Percentiles rank a stretch among this genome's conserved stretches.
Evolutionary conservation across 306 rosid genomes (phyloP).

Genomic region (Quillaja saponaria): DNA sequence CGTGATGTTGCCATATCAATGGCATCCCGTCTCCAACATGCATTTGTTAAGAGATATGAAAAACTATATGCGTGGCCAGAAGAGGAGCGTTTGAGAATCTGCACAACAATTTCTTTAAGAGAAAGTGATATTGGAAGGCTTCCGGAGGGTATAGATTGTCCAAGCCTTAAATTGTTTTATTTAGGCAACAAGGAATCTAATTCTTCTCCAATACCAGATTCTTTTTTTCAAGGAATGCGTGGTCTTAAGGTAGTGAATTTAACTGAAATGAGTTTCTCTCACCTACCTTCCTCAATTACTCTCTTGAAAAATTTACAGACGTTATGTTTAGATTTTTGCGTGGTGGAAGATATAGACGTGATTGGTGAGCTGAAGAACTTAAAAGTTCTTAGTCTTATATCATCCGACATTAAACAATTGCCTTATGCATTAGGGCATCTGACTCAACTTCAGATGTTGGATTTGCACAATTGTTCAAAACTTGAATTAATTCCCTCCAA

Average conservation of each 20-base stretch:
- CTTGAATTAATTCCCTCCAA: conserved; percentile 31
- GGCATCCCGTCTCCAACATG: conserved; percentile 14
- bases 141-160: not conserved
- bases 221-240: conserved; percentile 2
- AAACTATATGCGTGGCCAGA: conserved; percentile 1
- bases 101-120: not conserved
- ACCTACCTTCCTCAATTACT: conserved; percentile 5
- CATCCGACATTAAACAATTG: too few relatives aligned
- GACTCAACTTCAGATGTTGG: conserved; percentile 23
- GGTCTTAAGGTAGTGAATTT: too few relatives aligned
- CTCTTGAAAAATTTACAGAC: not conserved
- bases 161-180: not conserved
- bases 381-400: not conserved
- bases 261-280: too few relatives aligned
- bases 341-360: too few relatives aligned
- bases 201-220: not conserved
- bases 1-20: conserved; percentile 1
- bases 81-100: not conserved
- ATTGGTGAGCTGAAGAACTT: too few relatives aligned
- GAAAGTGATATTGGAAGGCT: not conserved
- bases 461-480: conserved; percentile 19
- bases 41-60: not conserved
- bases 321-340: too few relatives aligned
- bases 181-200: not conserved
- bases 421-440: conserved; percentile 26